Evolutionary conservation across 208 protist genomes (phyloP), one percentile per base, ranked within the genome.

Genomic region (Naegleria gruberi): DNA sequence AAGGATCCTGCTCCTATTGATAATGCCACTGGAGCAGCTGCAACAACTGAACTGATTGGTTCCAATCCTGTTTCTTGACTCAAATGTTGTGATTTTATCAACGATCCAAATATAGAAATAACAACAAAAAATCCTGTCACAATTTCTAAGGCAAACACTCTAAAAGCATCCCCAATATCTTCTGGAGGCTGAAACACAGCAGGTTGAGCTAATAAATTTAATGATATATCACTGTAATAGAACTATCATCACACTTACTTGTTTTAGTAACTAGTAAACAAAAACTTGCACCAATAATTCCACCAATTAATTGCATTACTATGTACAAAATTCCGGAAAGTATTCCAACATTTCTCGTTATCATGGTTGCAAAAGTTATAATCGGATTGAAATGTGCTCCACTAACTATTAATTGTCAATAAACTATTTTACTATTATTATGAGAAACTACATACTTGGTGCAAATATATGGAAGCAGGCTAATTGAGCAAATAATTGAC

Each of bases 301-400:
- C 81, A 34, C 81, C 81, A 26, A 84, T 34, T 45, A 84, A 19
- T 84, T 84, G 81, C 15, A 23, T n/a, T 4, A 84, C 12, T 12
- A 84, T 84, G 41, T 84, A 84, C 15, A 84, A 30, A 34, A 45
- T 26, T 26, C 34, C 81, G 12, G 41, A 34, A 30, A 41, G 8
- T 19, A 41, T 10, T 30, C 42, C 42, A 45, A 84, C n/a, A 45
- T 45, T 45, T 45, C 81, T 45, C 1, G 41, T 84, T 17, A 84
- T 84, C 15, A 45, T 15, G 2, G 42, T n/a, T 6, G 81, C 81
- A 45, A 84, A 43, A 26, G 81, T 84, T 26, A 84, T 34, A 43
- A 44, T 44, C 17, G 81, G 81, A 84, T 84, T 84, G 40, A 84
- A 84, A 45, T 84, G 81, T 45, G 37, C 81, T 44, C 81, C 81